phyloP scores from a whole-genome alignment of 2,329 filamentous ascomycete species.

The Macrophomina phaseolina region DNA sequence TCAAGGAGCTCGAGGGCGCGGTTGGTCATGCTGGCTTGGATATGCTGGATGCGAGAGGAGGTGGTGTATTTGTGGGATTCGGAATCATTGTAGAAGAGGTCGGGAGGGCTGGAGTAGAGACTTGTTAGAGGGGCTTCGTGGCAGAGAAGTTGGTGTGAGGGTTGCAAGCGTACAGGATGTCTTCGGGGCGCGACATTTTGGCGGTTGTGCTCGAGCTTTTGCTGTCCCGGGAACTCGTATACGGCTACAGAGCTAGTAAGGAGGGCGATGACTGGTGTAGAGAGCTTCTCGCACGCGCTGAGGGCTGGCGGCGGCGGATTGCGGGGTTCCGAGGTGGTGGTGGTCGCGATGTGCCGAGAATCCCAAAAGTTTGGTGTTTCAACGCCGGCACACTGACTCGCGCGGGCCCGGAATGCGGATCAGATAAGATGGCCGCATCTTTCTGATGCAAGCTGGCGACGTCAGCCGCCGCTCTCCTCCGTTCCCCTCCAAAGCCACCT shows the following conservation, averaged over 20 bases:
- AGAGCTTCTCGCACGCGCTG: not conserved
- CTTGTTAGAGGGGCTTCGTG: slow-evolving; percentile 34
- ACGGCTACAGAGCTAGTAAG: too few relatives aligned
- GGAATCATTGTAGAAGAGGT: slow-evolving; percentile 95
- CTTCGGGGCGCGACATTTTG: slow-evolving; percentile 93
- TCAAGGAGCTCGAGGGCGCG: slow-evolving; percentile 91
- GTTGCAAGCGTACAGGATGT: slow-evolving; percentile 72
- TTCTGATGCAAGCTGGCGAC: slow-evolving; percentile 16
- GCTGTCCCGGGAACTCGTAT: not conserved
- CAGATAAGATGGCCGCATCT: slow-evolving; percentile 23
- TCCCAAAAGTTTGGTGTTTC: slow-evolving; percentile 26
- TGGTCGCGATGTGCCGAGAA: not conserved
- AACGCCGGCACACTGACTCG: slow-evolving; percentile 5
- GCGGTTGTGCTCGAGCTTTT: not conserved
- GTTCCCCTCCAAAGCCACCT: slow-evolving; percentile 23
- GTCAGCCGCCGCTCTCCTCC: slow-evolving; percentile 24
- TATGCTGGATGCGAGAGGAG: slow-evolving; percentile 90
- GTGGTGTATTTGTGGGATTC: slow-evolving; percentile 98
- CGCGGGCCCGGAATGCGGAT: not conserved
- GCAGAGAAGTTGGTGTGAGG: not conserved
- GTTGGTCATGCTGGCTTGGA: slow-evolving; percentile 93
- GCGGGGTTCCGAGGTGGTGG: not conserved
- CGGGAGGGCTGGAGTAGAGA: slow-evolving; percentile 70
- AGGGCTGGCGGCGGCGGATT: not conserved
- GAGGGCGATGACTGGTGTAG: not conserved